Conservation (phyloP, 768 basidiomycete genomes). For the Suillus hirtellus region DNA sequence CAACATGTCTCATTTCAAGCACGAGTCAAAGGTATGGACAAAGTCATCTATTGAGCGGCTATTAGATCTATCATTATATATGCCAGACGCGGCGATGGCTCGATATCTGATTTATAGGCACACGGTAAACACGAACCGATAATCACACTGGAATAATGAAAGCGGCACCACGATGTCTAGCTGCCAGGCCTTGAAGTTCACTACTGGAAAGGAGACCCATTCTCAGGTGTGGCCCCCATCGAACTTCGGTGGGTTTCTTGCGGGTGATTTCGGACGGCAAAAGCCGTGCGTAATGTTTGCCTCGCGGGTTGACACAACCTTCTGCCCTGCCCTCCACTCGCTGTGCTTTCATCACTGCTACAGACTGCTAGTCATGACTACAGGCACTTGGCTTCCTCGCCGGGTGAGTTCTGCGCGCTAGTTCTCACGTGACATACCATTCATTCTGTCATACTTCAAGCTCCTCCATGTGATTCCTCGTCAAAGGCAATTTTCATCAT, state of each 20-base stretch:
- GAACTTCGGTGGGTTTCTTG: background rate
- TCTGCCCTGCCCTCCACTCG: background rate
- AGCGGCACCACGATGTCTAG: background rate
- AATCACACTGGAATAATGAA: background rate
- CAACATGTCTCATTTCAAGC: background rate
- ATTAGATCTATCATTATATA: background rate
- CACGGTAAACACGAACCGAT: background rate
- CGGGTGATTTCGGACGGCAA: slow-evolving; percentile 17
- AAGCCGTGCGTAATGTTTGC: slow-evolving; percentile 9
- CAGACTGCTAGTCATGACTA: slow-evolving; percentile 11
- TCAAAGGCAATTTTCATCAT: slow-evolving; percentile 29
- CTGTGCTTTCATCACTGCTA: background rate
- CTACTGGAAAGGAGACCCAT: background rate
- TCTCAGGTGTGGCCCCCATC: background rate
- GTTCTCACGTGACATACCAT: slow-evolving; percentile 24
- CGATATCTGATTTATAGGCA: background rate
- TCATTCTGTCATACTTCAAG: slow-evolving; percentile 6
- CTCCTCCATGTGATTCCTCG: slow-evolving; percentile 11
- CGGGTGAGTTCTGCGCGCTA: slow-evolving; percentile 13
- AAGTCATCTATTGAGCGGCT: too few species aligned
- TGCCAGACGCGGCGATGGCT: background rate
- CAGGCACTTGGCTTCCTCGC: slow-evolving; percentile 12
- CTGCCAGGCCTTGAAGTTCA: background rate
- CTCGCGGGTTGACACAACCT: background rate
- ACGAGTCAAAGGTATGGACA: background rate